Evolutionary conservation across 805 yeast species (phyloP), one percentile per base, ranked within the genome.

Genomic region (Cyberlindnera nakhonratchasimensis): DNA sequence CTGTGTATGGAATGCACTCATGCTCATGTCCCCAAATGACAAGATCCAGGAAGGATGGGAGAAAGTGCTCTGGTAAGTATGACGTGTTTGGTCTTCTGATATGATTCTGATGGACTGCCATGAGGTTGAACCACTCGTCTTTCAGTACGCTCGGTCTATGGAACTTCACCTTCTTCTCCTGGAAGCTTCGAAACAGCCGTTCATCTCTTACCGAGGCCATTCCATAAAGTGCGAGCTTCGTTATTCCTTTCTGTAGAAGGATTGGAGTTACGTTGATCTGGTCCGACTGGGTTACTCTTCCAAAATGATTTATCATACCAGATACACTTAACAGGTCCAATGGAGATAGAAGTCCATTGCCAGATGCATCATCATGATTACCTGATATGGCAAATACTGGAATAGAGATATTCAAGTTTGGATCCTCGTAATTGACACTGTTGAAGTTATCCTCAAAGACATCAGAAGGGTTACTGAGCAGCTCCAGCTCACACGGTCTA

Each of bases 11-110:
- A 5, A 82, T 72, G 57, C 97, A 88, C 59, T 93, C 97, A 63
- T 93, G 99, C 60, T 93, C 99, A 62, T 93, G 99, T 14, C 99
- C 99, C 99, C 99, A 93, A 2, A 90, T 66, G 0, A 93, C 81
- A 43, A 91, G 69, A 57, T 93, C 89, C 35, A 93, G 55, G 58
- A 90, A 89, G 8, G 72, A 67, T 0, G 98, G 99, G 19, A 93
- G 65, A 52, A 86, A 84, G 40, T 71, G 73, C 50, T 90, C 98
- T 6, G 97, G 98, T 5, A 93, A 67, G 50, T 84, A 84, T 5
- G 87, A 80, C 0, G 95, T 86, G 33, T 79, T 79, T 1, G 95
- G 77, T 54, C 90, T 90, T 5, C 83, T 79, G 10, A 42, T 36
- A 58, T 86, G 96, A 63, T 93, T 93, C 63, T 93, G 99, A 62